phyloP scores from a whole-genome alignment of 164 flowering plant genomes.

The Magnolia sinica region DNA sequence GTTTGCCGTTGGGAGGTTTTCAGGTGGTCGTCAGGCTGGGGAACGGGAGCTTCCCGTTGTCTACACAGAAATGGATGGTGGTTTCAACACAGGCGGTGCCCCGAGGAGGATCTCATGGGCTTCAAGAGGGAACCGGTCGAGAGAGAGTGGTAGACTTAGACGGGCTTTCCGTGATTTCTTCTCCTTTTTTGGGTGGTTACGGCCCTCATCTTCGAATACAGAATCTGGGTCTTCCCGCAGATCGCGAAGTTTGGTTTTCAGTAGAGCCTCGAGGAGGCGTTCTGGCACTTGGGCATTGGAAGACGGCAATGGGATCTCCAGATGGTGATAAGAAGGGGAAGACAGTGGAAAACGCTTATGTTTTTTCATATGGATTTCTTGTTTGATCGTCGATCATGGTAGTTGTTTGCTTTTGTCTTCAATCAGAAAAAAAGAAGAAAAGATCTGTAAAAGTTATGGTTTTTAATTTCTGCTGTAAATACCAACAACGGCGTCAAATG shows the following conservation, averaged over 20 bases:
- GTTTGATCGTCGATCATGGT: neutral
- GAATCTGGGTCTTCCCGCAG: conserved; percentile 18
- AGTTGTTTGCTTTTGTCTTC: conserved; percentile 1
- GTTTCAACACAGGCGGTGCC: conserved; percentile 33
- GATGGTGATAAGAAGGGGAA: neutral
- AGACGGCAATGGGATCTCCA: conserved; percentile 24
- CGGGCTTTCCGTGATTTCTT: conserved; percentile 39
- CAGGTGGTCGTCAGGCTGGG: conserved; percentile 40
- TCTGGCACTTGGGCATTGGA: conserved; percentile 47
- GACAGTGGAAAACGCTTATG: neutral
- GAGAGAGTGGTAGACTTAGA: conserved; percentile 43
- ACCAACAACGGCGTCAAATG: conserved; percentile 1
- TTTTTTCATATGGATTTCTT: conserved; percentile 1
- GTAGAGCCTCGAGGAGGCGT: conserved; percentile 34
- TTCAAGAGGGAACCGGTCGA: conserved; percentile 31
- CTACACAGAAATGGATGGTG: conserved; percentile 74
- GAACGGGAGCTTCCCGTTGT: conserved; percentile 63
- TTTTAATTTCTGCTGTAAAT: conserved; percentile 23
- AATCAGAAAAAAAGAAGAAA: neutral
- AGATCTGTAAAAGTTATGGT: conserved; percentile 9
- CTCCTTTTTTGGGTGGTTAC: conserved; percentile 42
- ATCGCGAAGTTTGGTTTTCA: conserved; percentile 22
- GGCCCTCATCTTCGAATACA: conserved; percentile 31
- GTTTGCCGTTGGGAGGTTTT: conserved; percentile 77
- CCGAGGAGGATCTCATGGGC: conserved; percentile 54